Percentiles rank a stretch among this genome's conserved stretches.
Evolutionary conservation across 2,329 filamentous ascomycete genomes (phyloP).

Genomic region (Colletotrichum sp.): DNA sequence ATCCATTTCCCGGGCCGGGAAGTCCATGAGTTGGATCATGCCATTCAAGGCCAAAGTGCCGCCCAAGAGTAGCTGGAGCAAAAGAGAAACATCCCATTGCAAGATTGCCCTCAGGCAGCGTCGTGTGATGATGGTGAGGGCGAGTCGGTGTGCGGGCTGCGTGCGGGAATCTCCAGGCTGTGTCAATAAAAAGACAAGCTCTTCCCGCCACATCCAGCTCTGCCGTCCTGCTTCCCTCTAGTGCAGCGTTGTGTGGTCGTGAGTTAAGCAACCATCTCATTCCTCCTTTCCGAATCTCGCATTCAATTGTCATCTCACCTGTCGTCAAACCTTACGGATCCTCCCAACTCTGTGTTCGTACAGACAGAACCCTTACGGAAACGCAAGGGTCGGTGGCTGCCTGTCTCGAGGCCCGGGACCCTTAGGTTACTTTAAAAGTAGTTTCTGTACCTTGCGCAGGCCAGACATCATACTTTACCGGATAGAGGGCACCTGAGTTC

Average conservation of each 20-base stretch:
- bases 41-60: background rate
- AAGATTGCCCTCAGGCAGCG: constrained; percentile 2
- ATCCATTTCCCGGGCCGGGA: background rate
- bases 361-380: background rate
- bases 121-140: background rate
- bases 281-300: background rate
- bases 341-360: background rate
- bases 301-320: constrained; percentile 4
- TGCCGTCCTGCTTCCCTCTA: background rate
- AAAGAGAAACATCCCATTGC: background rate
- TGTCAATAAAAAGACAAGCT: background rate
- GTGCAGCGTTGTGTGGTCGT: background rate
- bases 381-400: background rate
- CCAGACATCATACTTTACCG: background rate
- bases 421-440: background rate
- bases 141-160: background rate
- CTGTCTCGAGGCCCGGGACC: background rate
- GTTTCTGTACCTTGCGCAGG: background rate
- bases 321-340: background rate
- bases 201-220: background rate
- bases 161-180: background rate
- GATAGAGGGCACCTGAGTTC: background rate
- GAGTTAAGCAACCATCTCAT: background rate
- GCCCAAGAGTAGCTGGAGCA: background rate
- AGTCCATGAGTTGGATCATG: background rate